A percentile compares a stretch with the other conserved stretches of the same genome.
Evolutionary conservation across 352 stramenopile genomes (phyloP).

Genomic region (Phytophthora tentaculata): DNA sequence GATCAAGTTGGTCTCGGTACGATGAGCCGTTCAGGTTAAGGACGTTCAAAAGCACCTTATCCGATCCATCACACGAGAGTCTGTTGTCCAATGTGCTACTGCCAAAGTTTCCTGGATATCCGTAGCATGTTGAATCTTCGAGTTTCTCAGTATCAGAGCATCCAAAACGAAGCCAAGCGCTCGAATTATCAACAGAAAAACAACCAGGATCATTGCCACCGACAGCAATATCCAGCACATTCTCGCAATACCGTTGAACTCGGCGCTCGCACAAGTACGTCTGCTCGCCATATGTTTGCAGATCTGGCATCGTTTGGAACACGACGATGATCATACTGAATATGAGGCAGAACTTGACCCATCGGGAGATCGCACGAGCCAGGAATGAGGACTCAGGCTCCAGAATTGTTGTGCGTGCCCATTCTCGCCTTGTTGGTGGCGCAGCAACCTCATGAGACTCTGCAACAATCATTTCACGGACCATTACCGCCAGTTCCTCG

Average conservation of each 20-base stretch:
- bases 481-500: conserved; percentile 60
- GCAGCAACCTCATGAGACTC: conserved; percentile 47
- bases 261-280: conserved; percentile 67
- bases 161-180: conserved; percentile 48
- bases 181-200: conserved; percentile 52
- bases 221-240: conserved; percentile 23
- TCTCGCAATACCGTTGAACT: conserved; percentile 60
- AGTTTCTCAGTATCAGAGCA: conserved; percentile 52
- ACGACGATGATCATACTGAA: conserved; percentile 81
- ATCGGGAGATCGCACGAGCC: conserved; percentile 50
- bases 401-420: conserved; percentile 45
- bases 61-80: conserved; percentile 52
- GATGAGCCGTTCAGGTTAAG: conserved; percentile 9
- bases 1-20: conserved; percentile 37
- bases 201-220: conserved; percentile 63
- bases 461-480: conserved; percentile 69
- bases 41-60: conserved; percentile 23
- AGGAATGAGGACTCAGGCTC: conserved; percentile 54
- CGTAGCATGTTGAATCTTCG: conserved; percentile 55
- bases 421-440: conserved; percentile 41
- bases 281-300: conserved; percentile 72
- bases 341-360: conserved; percentile 71
- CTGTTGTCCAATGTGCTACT: conserved; percentile 30
- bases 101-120: conserved; percentile 62
- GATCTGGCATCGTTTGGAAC: conserved; percentile 80